phyloP scores from a whole-genome alignment of 768 basidiomycete species.

The Tylopilus plumbeoviolaceoides region DNA sequence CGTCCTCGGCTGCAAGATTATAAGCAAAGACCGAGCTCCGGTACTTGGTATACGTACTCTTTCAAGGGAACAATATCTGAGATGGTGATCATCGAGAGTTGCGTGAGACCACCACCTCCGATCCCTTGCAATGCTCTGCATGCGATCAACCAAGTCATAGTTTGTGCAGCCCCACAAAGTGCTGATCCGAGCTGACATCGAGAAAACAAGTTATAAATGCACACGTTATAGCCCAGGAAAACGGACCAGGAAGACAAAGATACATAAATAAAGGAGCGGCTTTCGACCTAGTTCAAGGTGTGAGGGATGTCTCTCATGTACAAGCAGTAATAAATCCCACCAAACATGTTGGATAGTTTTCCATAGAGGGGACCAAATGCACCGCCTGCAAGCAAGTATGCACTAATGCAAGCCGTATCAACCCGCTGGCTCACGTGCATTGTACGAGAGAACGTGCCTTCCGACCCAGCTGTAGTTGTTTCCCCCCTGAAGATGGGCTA shows the following conservation, averaged over 20 bases:
- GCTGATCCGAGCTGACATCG: constrained; percentile 69
- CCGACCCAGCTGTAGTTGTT: constrained; percentile 69
- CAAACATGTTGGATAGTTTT: constrained; percentile 61
- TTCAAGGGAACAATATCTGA: constrained; percentile 80
- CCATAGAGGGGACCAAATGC: constrained; percentile 70
- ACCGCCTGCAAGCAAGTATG: constrained; percentile 71
- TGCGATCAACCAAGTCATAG: constrained; percentile 70
- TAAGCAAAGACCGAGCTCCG: neutral
- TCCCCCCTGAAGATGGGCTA: constrained; percentile 55
- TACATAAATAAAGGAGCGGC: constrained; percentile 61
- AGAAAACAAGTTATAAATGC: neutral
- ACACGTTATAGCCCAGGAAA: neutral
- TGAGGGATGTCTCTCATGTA: neutral
- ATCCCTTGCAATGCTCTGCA: constrained; percentile 63
- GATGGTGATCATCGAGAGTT: constrained; percentile 72
- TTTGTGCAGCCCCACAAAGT: constrained; percentile 76
- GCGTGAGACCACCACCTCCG: constrained; percentile 53
- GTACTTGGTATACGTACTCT: constrained; percentile 45
- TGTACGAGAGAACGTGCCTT: constrained; percentile 36
- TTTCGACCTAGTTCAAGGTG: constrained; percentile 47
- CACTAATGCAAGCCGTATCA: constrained; percentile 34
- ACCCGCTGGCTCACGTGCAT: neutral
- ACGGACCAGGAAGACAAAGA: constrained; percentile 62
- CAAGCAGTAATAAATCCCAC: constrained; percentile 10
- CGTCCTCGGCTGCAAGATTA: constrained; percentile 58